Evolutionary conservation across 208 protist species (phyloP), one percentile per base, ranked within the genome.

Genomic region (Endotrypanum monterogeii): DNA sequence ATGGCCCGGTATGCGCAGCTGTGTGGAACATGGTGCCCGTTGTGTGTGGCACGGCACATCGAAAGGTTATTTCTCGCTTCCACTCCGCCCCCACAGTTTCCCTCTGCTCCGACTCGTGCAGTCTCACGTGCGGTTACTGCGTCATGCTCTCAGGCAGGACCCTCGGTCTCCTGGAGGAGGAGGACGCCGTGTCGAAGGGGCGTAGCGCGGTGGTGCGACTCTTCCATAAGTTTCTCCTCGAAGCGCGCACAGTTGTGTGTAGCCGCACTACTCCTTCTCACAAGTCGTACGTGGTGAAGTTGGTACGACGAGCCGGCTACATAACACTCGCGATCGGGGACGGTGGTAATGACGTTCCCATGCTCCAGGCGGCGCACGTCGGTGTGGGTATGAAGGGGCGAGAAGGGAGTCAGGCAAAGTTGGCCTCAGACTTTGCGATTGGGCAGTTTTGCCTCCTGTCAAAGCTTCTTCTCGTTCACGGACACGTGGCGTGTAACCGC

Each of bases 261-360:
- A 92, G 89, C 60, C 89, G 89, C 50, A 90, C 86, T 41, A 73
- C 89, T 12, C 89, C 89, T 52, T 71, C 89, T 48, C 87, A 90
- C 68, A 94, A 94, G 81, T 85, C 87, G 48, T 83, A 83, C 68
- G 73, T 91, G 61, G 89, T 91, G 73, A 68, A 83, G 23, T 61
- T 86, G 56, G 87, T 91, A 72, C 88, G 89, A 30, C 70, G 80
- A 14, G 72, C 86, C 7, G 84, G 83, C 20, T 79, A 88, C 67
- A 80, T 93, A 54, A 95, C 91, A 16, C 82, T 98, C 25, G 85
- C 96, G 11, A 95, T 99, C 73, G 97, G 97, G 37, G 97, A 99
- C 82, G 98, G 97, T 46, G 96, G 91, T 37, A 98, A 98, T 84
- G 96, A 99, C 84, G 94, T 98, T 5, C 73, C 89, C 39, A 98